Evolutionary conservation across 441 rosid genomes (phyloP).

Genomic region (Gossypium trilobum): DNA sequence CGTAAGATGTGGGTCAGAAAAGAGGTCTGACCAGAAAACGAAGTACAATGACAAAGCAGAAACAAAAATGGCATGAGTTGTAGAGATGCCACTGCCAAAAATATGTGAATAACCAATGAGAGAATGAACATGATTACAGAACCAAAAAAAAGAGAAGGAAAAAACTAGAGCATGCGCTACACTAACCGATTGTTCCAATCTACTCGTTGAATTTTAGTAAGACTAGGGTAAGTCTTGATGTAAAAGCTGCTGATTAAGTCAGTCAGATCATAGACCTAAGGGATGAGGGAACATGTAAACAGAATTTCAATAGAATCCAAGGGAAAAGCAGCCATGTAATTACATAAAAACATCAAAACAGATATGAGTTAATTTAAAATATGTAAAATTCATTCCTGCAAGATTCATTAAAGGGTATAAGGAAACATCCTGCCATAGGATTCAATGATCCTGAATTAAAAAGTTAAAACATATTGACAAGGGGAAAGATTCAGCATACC

Average conservation of each 20-base stretch:
- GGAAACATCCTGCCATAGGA: neutral
- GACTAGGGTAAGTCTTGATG: constrained; percentile 39
- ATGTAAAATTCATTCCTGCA: neutral
- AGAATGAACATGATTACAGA: constrained; percentile 5
- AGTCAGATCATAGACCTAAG: constrained; percentile 48
- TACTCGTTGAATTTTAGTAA: constrained; percentile 37
- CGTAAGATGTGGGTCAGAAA: constrained; percentile 27
- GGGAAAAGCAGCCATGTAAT: neutral
- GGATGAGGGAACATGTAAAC: neutral
- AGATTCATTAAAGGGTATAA: neutral
- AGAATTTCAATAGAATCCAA: neutral
- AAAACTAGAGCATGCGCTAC: constrained; percentile 8
- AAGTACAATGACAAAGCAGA: constrained; percentile 41
- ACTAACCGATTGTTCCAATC: constrained; percentile 65
- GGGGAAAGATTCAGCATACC: constrained; percentile 29
- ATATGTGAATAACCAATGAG: neutral
- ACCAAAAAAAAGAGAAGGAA: neutral
- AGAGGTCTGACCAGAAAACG: constrained; percentile 52
- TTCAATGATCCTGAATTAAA: neutral
- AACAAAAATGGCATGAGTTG: constrained; percentile 47
- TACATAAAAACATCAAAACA: neutral
- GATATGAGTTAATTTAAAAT: neutral
- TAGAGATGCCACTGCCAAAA: constrained; percentile 55
- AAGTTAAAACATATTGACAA: constrained; percentile 5
- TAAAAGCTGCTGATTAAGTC: constrained; percentile 41